A percentile compares a stretch with the other conserved stretches of the same genome.
These are phyloP conservation scores for Dioscorea cayenensis DNA, from an alignment of 116 monocot genomes.

Conservation along the genomic window DNA sequence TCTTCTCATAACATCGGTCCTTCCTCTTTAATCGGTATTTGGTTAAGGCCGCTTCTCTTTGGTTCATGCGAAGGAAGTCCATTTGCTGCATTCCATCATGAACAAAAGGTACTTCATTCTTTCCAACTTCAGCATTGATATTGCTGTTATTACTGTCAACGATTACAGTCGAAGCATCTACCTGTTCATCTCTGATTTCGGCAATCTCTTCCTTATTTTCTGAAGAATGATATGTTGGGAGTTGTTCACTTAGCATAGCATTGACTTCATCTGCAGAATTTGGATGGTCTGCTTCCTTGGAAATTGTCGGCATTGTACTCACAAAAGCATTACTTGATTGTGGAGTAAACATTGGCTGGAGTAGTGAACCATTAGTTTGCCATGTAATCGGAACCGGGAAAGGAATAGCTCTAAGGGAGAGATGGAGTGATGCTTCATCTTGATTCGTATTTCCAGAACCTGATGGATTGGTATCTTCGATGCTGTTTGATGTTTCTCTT, in stretches of 20 bases:
- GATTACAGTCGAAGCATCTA: conserved; percentile 10
- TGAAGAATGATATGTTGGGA: not conserved
- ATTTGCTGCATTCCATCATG: not conserved
- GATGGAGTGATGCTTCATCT: conserved; percentile 17
- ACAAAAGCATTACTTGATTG: conserved; percentile 13
- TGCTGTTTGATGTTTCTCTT: not conserved
- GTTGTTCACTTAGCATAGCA: not conserved
- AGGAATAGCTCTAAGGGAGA: conserved; percentile 21
- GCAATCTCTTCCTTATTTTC: conserved; percentile 1
- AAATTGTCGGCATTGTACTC: conserved; percentile 11
- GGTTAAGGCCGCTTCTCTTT: conserved; percentile 50
- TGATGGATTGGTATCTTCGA: not conserved
- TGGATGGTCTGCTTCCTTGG: conserved; percentile 7
- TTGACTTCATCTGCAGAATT: not conserved
- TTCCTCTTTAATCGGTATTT: conserved; percentile 75
- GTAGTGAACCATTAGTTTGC: conserved; percentile 6
- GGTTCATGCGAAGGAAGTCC: conserved; percentile 15
- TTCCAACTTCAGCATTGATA: not conserved
- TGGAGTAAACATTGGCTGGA: conserved; percentile 19
- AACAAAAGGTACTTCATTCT: not conserved
- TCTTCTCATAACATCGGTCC: conserved; percentile 78
- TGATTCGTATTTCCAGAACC: not conserved
- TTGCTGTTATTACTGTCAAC: conserved; percentile 18
- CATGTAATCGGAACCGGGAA: conserved; percentile 20
- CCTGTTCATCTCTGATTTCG: conserved; percentile 3